Evolutionary conservation across 129 eudicot genomes (phyloP).

Genomic region (Artemisia annua): DNA sequence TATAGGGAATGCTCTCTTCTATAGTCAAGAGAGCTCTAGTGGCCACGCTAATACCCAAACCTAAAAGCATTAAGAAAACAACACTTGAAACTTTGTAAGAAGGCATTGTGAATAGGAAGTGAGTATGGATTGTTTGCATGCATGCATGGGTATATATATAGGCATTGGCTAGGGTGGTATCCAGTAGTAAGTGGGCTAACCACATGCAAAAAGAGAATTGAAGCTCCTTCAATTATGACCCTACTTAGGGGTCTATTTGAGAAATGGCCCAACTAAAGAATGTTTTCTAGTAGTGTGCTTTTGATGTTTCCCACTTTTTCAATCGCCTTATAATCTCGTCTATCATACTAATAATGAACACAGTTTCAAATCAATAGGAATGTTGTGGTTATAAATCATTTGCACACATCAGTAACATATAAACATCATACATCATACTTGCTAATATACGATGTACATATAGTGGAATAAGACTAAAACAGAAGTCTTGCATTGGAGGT

Average conservation of each 20-base stretch:
- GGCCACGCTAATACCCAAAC: conserved; percentile 44
- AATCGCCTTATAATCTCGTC: background rate
- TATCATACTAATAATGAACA: background rate
- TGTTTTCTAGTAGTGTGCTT: conserved; percentile 10
- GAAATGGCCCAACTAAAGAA: conserved; percentile 7
- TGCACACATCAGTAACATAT: too few relatives aligned
- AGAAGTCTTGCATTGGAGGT: too few relatives aligned
- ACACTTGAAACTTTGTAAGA: conserved; percentile 31
- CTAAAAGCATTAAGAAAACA: conserved; percentile 44
- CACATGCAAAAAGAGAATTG: conserved; percentile 21
- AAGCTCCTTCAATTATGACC: conserved; percentile 20
- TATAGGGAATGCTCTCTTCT: conserved; percentile 34
- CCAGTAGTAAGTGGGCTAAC: conserved; percentile 11
- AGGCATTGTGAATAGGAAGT: conserved; percentile 31
- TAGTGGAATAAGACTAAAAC: too few relatives aligned
- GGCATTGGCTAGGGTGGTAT: conserved; percentile 13
- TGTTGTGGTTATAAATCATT: conserved; percentile 20
- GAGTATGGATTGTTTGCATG: background rate
- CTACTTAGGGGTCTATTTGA: conserved; percentile 16
- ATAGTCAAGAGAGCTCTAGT: conserved; percentile 43
- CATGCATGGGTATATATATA: conserved; percentile 15
- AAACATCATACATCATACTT: too few relatives aligned
- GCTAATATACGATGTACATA: too few relatives aligned
- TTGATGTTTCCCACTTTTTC: conserved; percentile 7
- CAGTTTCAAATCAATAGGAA: too few relatives aligned